Evolutionary conservation across 1,284 basidiomycete species (phyloP).

Genomic region (Amylostereum chailletii): DNA sequence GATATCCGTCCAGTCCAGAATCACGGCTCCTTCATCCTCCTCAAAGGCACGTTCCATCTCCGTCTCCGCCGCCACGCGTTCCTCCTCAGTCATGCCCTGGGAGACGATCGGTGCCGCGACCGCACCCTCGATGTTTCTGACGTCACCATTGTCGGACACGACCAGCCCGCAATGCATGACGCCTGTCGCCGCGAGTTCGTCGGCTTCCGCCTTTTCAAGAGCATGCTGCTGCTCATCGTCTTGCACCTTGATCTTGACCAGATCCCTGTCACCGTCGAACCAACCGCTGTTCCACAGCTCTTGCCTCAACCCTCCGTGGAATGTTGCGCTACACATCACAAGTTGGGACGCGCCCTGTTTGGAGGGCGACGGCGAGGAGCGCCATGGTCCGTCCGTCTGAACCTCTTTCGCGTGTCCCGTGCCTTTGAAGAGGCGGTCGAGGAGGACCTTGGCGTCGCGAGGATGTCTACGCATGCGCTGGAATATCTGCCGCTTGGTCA

Average conservation of each 20-base stretch:
- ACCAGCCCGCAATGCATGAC: slow-evolving; percentile 55
- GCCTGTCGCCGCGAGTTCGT: slow-evolving; percentile 20
- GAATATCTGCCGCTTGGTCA: too few species aligned
- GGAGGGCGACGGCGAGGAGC: too few species aligned
- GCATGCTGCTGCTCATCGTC: slow-evolving; percentile 3
- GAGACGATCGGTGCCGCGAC: slow-evolving; percentile 3
- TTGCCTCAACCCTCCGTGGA: slow-evolving; percentile 44
- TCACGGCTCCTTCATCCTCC: background rate
- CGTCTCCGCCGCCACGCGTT: background rate
- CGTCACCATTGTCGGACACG: slow-evolving; percentile 38
- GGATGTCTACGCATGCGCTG: slow-evolving; percentile 35
- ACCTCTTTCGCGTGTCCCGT: too few species aligned
- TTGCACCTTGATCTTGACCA: slow-evolving; percentile 35
- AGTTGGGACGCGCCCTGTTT: slow-evolving; percentile 33
- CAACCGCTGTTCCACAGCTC: slow-evolving; percentile 46
- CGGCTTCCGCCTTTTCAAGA: slow-evolving; percentile 9
- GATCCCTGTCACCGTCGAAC: slow-evolving; percentile 33
- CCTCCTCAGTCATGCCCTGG: slow-evolving; percentile 2
- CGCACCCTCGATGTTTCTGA: slow-evolving; percentile 40
- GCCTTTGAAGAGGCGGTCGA: slow-evolving; percentile 39
- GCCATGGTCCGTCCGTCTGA: too few species aligned
- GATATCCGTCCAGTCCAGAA: background rate
- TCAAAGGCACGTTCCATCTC: slow-evolving; percentile 8
- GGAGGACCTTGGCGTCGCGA: slow-evolving; percentile 46
- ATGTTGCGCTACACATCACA: slow-evolving; percentile 61